phyloP scores from a whole-genome alignment of 352 stramenopile genomes.

The Globisporangium middletonii region DNA sequence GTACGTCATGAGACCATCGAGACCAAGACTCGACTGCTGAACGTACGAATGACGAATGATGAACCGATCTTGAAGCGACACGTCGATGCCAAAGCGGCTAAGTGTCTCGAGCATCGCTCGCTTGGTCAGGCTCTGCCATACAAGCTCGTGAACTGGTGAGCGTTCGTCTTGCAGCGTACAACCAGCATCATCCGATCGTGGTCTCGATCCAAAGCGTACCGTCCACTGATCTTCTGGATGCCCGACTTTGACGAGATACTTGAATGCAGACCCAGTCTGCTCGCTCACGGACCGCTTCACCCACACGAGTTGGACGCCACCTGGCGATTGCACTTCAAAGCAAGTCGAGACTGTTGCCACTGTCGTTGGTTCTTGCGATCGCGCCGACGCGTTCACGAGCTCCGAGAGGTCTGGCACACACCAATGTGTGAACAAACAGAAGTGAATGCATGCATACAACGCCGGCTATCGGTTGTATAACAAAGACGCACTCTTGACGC shows the following conservation, averaged over 20 bases:
- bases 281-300: not conserved
- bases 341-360: not conserved
- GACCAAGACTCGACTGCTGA: not conserved
- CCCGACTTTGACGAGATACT: not conserved
- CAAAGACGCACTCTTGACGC: constrained; percentile 1
- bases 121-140: not conserved
- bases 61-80: constrained; percentile 1
- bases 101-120: constrained; percentile 1
- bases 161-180: not conserved
- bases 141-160: not conserved
- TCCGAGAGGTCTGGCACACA: not conserved
- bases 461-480: too few relatives aligned
- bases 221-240: not conserved
- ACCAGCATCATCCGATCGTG: not conserved
- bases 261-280: not conserved
- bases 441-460: not conserved
- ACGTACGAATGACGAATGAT: constrained; percentile 8
- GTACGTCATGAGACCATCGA: not conserved
- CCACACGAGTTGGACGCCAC: not conserved
- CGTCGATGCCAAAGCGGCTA: not conserved
- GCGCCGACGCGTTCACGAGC: not conserved
- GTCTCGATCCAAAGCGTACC: not conserved
- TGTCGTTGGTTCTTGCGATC: not conserved
- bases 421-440: not conserved
- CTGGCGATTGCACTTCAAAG: not conserved